These are phyloP conservation scores for Rhynchosporium graminicola DNA, from an alignment of 2,329 filamentous ascomycete genomes.

Conservation along the genomic window DNA sequence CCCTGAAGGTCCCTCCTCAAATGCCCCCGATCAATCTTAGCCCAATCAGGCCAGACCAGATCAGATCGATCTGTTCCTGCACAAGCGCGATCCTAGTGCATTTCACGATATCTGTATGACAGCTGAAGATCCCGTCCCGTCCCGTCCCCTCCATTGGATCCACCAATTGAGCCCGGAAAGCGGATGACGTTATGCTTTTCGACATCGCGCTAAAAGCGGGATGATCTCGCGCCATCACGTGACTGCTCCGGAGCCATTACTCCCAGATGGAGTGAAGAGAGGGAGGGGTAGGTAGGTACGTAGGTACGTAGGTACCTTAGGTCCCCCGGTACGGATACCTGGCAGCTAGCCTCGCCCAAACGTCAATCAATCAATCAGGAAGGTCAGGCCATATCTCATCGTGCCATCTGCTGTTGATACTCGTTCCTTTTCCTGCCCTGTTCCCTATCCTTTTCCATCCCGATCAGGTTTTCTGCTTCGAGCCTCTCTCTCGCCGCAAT, in stretches of 20 bases:
- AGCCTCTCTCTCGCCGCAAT: slow-evolving; percentile 27
- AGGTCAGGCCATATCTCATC: not conserved
- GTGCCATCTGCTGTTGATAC: not conserved
- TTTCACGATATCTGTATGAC: not conserved
- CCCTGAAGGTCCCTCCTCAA: too few species aligned
- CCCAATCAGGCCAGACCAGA: not conserved
- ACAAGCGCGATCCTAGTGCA: slow-evolving; percentile 1
- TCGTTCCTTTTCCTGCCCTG: not conserved
- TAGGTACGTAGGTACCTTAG: too few species aligned
- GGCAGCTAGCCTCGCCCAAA: too few species aligned
- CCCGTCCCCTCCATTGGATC: not conserved
- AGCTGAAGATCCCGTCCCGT: not conserved
- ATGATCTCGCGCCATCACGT: slow-evolving; percentile 10
- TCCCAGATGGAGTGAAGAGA: not conserved
- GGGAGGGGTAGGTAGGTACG: not conserved
- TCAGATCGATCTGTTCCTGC: slow-evolving; percentile 19
- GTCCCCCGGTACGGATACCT: too few species aligned
- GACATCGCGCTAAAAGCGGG: slow-evolving; percentile 2
- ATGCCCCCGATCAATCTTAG: not conserved
- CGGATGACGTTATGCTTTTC: slow-evolving; percentile 26
- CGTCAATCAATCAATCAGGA: too few species aligned
- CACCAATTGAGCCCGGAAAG: slow-evolving; percentile 8
- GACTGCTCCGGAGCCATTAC: not conserved
- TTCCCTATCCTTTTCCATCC: slow-evolving; percentile 21
- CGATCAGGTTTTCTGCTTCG: not conserved